Evolutionary conservation across 2,329 filamentous ascomycete species (phyloP).

Genomic region (Venturia oleaginea): DNA sequence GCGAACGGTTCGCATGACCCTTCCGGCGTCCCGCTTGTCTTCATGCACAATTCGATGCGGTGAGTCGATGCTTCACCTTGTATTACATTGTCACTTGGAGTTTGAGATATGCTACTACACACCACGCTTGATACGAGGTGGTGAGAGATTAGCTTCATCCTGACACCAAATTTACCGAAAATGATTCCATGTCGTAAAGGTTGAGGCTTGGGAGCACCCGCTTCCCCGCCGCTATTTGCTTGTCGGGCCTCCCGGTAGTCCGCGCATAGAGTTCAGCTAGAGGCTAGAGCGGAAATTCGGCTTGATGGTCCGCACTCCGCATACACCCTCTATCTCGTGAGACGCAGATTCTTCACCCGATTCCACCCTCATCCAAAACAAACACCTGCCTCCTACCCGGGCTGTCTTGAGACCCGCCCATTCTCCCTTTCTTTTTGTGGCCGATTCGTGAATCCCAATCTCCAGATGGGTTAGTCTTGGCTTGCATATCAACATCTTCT

Average conservation of each 20-base stretch:
- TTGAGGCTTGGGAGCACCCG: background rate
- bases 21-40: background rate
- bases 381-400: background rate
- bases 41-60: background rate
- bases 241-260: too few species aligned
- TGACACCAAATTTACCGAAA: background rate
- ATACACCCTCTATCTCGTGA: background rate
- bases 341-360: background rate
- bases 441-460: background rate
- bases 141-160: background rate
- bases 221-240: too few species aligned
- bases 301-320: background rate
- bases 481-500: too few species aligned
- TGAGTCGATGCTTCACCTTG: background rate
- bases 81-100: background rate
- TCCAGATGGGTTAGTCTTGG: background rate
- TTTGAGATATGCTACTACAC: background rate
- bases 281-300: too few species aligned
- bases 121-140: background rate
- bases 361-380: background rate
- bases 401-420: background rate
- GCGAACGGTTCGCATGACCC: background rate
- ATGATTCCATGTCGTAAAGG: background rate
- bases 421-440: background rate
- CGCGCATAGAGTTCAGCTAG: too few species aligned